Evolutionary conservation across 169 alveolate genomes (phyloP).

Genomic region (Cryptosporidium ryanae): DNA sequence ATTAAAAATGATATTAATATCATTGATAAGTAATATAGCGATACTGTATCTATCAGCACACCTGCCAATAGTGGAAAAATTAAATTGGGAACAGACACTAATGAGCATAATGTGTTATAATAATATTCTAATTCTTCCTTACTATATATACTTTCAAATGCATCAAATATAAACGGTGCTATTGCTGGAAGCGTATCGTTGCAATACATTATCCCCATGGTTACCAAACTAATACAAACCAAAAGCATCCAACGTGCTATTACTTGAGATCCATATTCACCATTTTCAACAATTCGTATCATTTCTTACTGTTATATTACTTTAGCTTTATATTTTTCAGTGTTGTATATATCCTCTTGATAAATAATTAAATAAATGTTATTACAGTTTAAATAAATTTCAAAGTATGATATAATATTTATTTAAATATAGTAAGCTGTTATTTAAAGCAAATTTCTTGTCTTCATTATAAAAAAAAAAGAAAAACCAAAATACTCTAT

Average conservation of each 20-base stretch:
- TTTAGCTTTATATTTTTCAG: too few species aligned
- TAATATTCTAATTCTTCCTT: slow-evolving; percentile 68
- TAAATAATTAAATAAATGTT: too few species aligned
- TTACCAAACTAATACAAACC: slow-evolving; percentile 61
- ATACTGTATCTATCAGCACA: slow-evolving; percentile 53
- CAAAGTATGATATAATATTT: too few species aligned
- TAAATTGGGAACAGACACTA: slow-evolving; percentile 67
- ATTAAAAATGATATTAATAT: slow-evolving; percentile 43
- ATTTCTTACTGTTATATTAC: background rate
- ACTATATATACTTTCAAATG: slow-evolving; percentile 57
- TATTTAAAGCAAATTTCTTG: too few species aligned
- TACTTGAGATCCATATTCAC: slow-evolving; percentile 41
- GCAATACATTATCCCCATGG: slow-evolving; percentile 73
- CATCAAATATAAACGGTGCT: slow-evolving; percentile 72
- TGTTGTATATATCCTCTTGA: too few species aligned
- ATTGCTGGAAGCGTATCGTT: slow-evolving; percentile 69
- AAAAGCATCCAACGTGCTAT: slow-evolving; percentile 72
- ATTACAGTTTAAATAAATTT: too few species aligned
- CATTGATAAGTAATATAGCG: slow-evolving; percentile 49
- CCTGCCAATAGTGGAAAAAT: slow-evolving; percentile 67
- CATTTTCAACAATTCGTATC: slow-evolving; percentile 29
- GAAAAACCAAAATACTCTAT: too few species aligned
- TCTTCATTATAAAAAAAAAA: too few species aligned
- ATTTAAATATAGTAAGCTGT: too few species aligned
- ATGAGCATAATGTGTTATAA: slow-evolving; percentile 51